A percentile compares a stretch with the other conserved stretches of the same genome.
Conservation (phyloP, 371 early-diverging fungal species). For the Syncephalastrum sp. region DNA sequence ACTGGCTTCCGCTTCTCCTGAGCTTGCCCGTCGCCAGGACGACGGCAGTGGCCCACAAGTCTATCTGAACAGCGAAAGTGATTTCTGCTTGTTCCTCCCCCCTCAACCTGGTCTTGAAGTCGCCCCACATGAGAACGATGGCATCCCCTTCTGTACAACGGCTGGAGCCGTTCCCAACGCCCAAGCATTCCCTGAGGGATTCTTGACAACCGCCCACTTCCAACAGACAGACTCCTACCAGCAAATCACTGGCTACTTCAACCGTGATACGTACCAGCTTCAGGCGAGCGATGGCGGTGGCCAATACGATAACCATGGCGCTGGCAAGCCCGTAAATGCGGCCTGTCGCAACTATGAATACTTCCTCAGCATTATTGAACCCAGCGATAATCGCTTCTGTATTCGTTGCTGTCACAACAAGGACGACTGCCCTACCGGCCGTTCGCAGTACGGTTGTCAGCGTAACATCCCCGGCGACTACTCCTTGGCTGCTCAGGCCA, state of each 20-base stretch:
- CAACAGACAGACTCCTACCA: constrained; percentile 37
- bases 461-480: constrained; percentile 44
- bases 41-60: constrained; percentile 5
- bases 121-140: constrained; percentile 49
- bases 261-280: constrained; percentile 45
- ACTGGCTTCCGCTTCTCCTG: no score
- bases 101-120: constrained; percentile 57
- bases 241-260: constrained; percentile 58
- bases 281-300: constrained; percentile 48
- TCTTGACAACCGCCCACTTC: constrained; percentile 51
- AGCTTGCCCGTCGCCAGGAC: no score
- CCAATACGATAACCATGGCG: constrained; percentile 39
- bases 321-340: constrained; percentile 27
- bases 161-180: constrained; percentile 38
- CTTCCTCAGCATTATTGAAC: constrained; percentile 51
- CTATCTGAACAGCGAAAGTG: constrained; percentile 23
- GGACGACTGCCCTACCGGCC: constrained; percentile 35
- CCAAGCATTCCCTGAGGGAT: constrained; percentile 49
- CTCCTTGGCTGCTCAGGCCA: not conserved
- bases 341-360: constrained; percentile 33
- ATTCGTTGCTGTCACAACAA: constrained; percentile 36
- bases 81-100: constrained; percentile 60
- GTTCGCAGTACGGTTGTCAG: constrained; percentile 42
- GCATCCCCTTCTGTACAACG: constrained; percentile 55
- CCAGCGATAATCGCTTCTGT: constrained; percentile 42